These are phyloP conservation scores for Ambrosiella xylebori DNA, from an alignment of 2,329 filamentous ascomycete species.

Conservation along the genomic window DNA sequence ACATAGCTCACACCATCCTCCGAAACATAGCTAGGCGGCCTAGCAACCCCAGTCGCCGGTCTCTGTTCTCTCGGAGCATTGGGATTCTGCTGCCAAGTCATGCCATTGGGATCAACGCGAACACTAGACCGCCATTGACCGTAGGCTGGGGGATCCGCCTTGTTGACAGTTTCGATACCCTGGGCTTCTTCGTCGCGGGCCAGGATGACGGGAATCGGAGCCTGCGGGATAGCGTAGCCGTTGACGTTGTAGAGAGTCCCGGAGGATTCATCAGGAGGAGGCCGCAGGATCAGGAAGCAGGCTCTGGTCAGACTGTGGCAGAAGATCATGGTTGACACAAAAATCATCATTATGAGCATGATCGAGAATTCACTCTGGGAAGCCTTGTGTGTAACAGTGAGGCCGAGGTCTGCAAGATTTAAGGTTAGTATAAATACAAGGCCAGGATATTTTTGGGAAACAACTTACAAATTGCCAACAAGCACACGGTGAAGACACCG, in stretches of 20 bases:
- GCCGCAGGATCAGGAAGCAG: constrained; percentile 44
- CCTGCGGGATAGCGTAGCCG: constrained; percentile 51
- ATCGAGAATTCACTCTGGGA: constrained; percentile 58
- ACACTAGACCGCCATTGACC: constrained; percentile 72
- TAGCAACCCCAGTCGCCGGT: constrained; percentile 19
- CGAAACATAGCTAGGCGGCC: constrained; percentile 60
- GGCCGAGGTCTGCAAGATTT: constrained; percentile 43
- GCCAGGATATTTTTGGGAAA: background rate
- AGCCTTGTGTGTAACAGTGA: constrained; percentile 48
- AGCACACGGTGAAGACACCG: constrained; percentile 39
- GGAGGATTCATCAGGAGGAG: constrained; percentile 16
- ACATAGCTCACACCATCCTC: constrained; percentile 62
- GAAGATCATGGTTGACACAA: constrained; percentile 62
- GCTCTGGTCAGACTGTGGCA: constrained; percentile 61
- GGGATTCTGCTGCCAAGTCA: constrained; percentile 62
- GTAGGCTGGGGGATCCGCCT: constrained; percentile 62
- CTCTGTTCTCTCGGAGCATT: constrained; percentile 13
- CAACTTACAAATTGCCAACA: constrained; percentile 48
- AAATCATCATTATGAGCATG: constrained; percentile 59
- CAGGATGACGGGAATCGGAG: constrained; percentile 62
- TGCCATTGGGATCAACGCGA: constrained; percentile 60
- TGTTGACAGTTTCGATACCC: constrained; percentile 36
- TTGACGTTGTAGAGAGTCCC: constrained; percentile 34
- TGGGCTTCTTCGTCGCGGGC: constrained; percentile 56
- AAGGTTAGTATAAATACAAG: background rate